A percentile compares a stretch with the other conserved stretches of the same genome.
Conservation (phyloP, 768 basidiomycete species). For the Tylopilus balloui region DNA sequence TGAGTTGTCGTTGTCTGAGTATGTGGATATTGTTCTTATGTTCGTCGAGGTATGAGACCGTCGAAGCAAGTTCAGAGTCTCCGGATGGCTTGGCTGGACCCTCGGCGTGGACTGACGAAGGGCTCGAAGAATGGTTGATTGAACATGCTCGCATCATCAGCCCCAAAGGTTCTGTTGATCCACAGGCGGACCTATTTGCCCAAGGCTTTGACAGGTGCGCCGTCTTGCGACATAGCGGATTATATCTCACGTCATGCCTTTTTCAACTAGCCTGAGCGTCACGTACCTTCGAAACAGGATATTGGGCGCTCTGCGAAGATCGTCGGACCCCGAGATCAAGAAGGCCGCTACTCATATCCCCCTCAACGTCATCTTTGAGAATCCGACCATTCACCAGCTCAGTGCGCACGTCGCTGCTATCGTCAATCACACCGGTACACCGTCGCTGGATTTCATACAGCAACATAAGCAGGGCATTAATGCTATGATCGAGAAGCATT, state of each 20-base stretch:
- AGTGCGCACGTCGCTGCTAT: conserved; percentile 20
- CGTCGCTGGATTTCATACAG: background rate
- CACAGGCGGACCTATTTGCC: conserved; percentile 25
- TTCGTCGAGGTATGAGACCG: conserved; percentile 27
- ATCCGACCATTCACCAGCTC: conserved; percentile 39
- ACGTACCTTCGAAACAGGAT: conserved; percentile 28
- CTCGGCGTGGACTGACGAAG: conserved; percentile 19
- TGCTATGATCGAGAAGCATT: conserved; percentile 41
- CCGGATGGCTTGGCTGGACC: conserved; percentile 24
- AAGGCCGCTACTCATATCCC: conserved; percentile 25
- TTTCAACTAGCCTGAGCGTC: conserved; percentile 23
- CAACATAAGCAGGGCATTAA: conserved; percentile 27
- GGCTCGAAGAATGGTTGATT: conserved; percentile 26
- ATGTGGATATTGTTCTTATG: background rate
- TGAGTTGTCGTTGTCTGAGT: conserved; percentile 17
- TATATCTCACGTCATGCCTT: background rate
- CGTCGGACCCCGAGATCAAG: conserved; percentile 26
- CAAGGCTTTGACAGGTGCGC: conserved; percentile 38
- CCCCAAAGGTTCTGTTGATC: conserved; percentile 3
- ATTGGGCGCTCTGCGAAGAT: conserved; percentile 27
- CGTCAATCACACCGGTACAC: background rate
- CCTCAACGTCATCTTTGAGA: conserved; percentile 33
- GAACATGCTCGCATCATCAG: conserved; percentile 22
- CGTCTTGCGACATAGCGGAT: background rate
- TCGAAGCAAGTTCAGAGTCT: conserved; percentile 25